Base-by-base conservation (phyloP, 2,329 filamentous ascomycete species). In the Beauveria brongniartii region DNA sequence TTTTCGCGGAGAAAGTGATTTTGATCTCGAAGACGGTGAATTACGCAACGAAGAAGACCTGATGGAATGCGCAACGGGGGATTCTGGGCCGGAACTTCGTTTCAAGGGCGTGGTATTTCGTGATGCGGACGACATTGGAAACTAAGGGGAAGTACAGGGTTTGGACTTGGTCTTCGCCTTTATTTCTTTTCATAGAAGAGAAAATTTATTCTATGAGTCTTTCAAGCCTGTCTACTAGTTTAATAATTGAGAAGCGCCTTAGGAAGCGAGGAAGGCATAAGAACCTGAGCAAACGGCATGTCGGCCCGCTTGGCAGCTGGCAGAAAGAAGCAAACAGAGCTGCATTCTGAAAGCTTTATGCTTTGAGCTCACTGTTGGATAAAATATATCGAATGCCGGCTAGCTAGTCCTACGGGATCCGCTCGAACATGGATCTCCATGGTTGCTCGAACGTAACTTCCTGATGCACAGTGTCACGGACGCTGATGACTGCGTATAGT, bases 1-100 rank as follows among this genome's bases (percentile, higher is more conserved):
- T 57, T 74, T 72, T 44, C 67, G 70, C 5, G 71, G 73, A 4
- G 77, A 75, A 2, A 70, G 68, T 2, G 75, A 74, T 20, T 69
- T 70, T 44, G 74, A 67, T 55, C 72, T 68, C 14, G 65, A 63
- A 18, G 40, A 55, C 14, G 53, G 40, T 5, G 57, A 53, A 9
- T 43, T 24, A 14, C 55, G 22, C 20, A 53, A 18, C 8, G 57
- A 56, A 7, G 56, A 62, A 28, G 51, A 57, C 22, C 47, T 34
- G 24, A 55, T 48, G 8, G 43, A 61, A 22, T 50, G 44, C 30
- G 55, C 58, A 14, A 34, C 24, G 5, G 60, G 47, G 14, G 47
- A 53, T 28, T 22, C 18, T 46, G 61, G 55, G 16, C 24, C 61
- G 6, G 56, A 62, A 16, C 22, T 20, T 20, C 51, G 41, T 44